A percentile compares a stretch with the other conserved stretches of the same genome.
Evolutionary conservation across 805 yeast species (phyloP).

Genomic region (Wickerhamomyces kurtzmanii): DNA sequence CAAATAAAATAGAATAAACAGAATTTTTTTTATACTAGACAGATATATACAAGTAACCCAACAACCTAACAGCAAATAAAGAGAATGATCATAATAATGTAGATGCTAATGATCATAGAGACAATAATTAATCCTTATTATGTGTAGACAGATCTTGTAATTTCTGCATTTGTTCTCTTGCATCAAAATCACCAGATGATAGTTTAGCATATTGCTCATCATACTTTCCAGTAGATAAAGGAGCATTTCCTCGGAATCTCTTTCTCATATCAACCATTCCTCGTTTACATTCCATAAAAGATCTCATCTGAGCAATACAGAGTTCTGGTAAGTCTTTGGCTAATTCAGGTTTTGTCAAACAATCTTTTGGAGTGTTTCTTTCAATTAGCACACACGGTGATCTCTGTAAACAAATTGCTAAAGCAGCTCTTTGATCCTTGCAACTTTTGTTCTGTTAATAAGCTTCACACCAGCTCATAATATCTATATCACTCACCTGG

Average conservation of each 20-base stretch:
- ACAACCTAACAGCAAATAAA: too few species aligned
- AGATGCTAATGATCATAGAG: too few species aligned
- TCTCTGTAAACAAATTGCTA: constrained; percentile 90
- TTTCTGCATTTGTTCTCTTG: constrained; percentile 71
- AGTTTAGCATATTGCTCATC: constrained; percentile 80
- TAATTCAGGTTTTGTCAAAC: constrained; percentile 73
- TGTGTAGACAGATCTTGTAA: constrained; percentile 51
- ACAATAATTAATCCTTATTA: constrained; percentile 27
- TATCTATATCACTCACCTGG: constrained; percentile 27
- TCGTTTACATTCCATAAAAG: constrained; percentile 83
- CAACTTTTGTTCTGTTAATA: too few species aligned
- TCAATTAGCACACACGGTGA: constrained; percentile 93
- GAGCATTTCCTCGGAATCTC: constrained; percentile 89
- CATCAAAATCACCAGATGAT: constrained; percentile 72
- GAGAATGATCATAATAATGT: too few species aligned
- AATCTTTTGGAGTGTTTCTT: constrained; percentile 81
- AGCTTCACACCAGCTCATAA: too few species aligned
- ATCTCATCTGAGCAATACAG: constrained; percentile 74
- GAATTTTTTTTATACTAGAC: not conserved
- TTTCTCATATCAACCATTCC: constrained; percentile 90
- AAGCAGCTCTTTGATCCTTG: constrained; percentile 88
- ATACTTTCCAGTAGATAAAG: constrained; percentile 84
- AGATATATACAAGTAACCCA: too few species aligned
- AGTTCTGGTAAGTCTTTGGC: constrained; percentile 74
- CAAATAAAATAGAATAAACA: not conserved